Percentiles rank a stretch among this genome's conserved stretches.
phyloP scores from a whole-genome alignment of 1,139 yeast species.

The Lodderomyces metapsilosis region DNA sequence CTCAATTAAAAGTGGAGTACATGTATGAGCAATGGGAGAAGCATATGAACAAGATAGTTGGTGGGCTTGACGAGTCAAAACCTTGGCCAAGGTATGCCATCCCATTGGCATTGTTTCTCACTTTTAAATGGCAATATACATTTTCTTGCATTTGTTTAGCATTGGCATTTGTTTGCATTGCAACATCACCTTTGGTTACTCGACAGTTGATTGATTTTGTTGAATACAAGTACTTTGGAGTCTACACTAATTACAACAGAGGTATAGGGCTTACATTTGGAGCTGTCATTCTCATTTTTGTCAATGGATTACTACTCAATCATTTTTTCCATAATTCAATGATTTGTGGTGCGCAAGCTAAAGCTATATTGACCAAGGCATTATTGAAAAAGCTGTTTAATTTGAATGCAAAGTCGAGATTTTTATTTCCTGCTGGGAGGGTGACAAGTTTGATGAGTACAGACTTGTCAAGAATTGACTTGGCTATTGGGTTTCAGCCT shows the following conservation, averaged over 20 bases:
- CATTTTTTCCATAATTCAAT: conserved; percentile 46
- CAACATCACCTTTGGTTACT: conserved; percentile 43
- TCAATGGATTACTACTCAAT: conserved; percentile 43
- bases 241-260: conserved; percentile 31
- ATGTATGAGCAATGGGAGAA: conserved; percentile 35
- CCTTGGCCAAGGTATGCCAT: conserved; percentile 38
- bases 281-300: conserved; percentile 37
- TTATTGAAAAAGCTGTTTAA: conserved; percentile 40
- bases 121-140: conserved; percentile 40
- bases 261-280: conserved; percentile 45
- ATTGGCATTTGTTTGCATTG: conserved; percentile 37
- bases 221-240: conserved; percentile 34
- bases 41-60: conserved; percentile 24
- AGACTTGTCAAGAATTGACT: conserved; percentile 46
- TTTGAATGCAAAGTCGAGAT: conserved; percentile 33
- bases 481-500: conserved; percentile 48
- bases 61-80: conserved; percentile 17
- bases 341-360: conserved; percentile 48
- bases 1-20: conserved; percentile 38
- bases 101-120: conserved; percentile 35
- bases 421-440: conserved; percentile 39
- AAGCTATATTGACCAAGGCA: conserved; percentile 41
- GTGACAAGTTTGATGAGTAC: conserved; percentile 46
- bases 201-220: conserved; percentile 42
- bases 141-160: conserved; percentile 35